Percentiles rank a stretch among this genome's conserved stretches.
Evolutionary conservation across 257 asterid species (phyloP).

Genomic region (Echium plantagineum): DNA sequence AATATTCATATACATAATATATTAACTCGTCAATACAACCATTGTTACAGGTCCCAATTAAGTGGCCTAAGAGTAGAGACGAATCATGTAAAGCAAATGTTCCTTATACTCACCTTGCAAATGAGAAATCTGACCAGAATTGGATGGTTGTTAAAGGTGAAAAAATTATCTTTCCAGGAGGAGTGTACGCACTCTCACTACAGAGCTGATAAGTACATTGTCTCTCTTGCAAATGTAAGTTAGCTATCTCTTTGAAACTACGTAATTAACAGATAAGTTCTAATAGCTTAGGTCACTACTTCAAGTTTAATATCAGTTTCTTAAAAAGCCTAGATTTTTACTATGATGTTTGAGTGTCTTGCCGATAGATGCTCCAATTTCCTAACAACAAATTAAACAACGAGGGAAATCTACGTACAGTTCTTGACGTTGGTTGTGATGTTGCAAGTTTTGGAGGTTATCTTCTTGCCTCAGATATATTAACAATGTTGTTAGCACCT

Average conservation of each 20-base stretch:
- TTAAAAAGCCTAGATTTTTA: too few relatives aligned
- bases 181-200: conserved; percentile 95
- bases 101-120: conserved; percentile 93
- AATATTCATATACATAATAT: conserved; percentile 1
- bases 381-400: conserved; percentile 56
- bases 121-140: conserved; percentile 92
- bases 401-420: conserved; percentile 70
- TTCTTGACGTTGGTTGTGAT: conserved; percentile 89
- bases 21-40: conserved; percentile 2
- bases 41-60: conserved; percentile 53
- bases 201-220: conserved; percentile 89
- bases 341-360: conserved; percentile 9
- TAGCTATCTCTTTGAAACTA: not conserved
- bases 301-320: not conserved
- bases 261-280: not conserved
- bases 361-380: conserved; percentile 72
- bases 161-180: conserved; percentile 77
- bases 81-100: conserved; percentile 91
- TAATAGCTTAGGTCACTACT: not conserved
- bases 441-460: conserved; percentile 97
- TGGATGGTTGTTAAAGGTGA: conserved; percentile 97
- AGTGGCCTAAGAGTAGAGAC: conserved; percentile 95
- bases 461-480: conserved; percentile 71
- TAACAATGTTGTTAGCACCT: conserved; percentile 89
- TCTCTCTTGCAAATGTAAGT: conserved; percentile 78